Conservation (phyloP, 371 early-diverging fungal genomes). For the Capillidium rhysosporum region DNA sequence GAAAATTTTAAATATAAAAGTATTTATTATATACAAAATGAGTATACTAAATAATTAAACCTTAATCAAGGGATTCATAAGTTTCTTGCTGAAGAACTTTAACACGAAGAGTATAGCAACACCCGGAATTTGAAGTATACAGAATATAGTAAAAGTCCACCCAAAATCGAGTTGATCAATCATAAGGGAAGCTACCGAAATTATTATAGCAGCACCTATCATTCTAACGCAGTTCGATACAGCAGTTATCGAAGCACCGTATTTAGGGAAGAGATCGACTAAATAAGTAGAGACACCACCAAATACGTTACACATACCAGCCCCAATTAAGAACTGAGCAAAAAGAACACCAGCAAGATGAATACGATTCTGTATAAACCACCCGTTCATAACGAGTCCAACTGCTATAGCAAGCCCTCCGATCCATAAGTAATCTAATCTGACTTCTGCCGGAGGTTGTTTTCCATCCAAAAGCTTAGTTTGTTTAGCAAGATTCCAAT, state of each 20-base stretch:
- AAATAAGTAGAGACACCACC: slow-evolving; percentile 1
- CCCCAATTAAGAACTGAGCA: neutral
- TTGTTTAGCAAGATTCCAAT: slow-evolving; percentile 8
- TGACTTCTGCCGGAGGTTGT: slow-evolving; percentile 11
- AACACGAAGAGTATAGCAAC: no score
- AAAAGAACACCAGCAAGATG: slow-evolving; percentile 3
- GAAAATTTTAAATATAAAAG: no score
- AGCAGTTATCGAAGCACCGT: slow-evolving; percentile 3
- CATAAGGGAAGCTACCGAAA: neutral
- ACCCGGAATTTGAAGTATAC: no score
- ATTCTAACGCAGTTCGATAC: neutral
- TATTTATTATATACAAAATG: no score
- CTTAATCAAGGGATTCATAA: no score
- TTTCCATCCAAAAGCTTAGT: neutral
- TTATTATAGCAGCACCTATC: neutral
- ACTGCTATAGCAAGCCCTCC: slow-evolving; percentile 16
- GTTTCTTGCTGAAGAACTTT: no score
- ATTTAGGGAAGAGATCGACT: slow-evolving; percentile 3
- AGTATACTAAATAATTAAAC: no score
- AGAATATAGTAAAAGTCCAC: neutral
- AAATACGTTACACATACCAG: neutral
- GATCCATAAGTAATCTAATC: slow-evolving; percentile 19
- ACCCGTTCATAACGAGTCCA: slow-evolving; percentile 21
- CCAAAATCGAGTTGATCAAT: neutral
- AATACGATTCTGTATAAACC: slow-evolving; percentile 16